Evolutionary conservation across 257 asterid genomes (phyloP).

Genomic region (Nemophila menziesii): DNA sequence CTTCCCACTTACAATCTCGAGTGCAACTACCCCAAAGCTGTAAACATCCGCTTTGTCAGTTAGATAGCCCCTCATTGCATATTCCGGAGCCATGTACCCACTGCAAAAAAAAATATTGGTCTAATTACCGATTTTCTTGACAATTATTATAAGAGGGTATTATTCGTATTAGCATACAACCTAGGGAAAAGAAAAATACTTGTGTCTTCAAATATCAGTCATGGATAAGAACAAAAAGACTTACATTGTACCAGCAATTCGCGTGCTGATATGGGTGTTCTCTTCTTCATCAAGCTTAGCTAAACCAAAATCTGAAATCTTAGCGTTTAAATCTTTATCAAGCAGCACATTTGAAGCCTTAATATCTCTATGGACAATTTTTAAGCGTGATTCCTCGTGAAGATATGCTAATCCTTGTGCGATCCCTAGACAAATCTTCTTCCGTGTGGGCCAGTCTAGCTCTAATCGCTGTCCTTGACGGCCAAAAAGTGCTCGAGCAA

Average conservation of each 20-base stretch:
- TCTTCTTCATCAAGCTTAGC: slow-evolving; percentile 15
- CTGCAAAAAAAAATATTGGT: not conserved
- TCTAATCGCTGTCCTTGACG: not conserved
- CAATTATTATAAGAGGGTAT: too few relatives aligned
- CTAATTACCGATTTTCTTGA: not conserved
- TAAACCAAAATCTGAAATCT: slow-evolving; percentile 15
- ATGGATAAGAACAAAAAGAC: not conserved
- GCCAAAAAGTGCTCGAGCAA: slow-evolving; percentile 11
- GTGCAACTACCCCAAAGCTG: slow-evolving; percentile 4
- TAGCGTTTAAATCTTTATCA: slow-evolving; percentile 12
- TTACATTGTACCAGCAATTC: slow-evolving; percentile 12
- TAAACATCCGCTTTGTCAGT: slow-evolving; percentile 1
- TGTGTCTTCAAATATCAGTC: not conserved
- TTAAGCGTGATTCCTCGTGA: not conserved
- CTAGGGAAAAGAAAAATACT: too few relatives aligned
- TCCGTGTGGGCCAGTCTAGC: slow-evolving; percentile 13
- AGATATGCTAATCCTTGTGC: slow-evolving; percentile 12
- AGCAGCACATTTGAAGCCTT: slow-evolving; percentile 14
- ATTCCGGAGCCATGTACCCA: slow-evolving; percentile 6
- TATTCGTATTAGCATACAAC: not conserved
- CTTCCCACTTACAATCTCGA: slow-evolving; percentile 2
- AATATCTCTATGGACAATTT: slow-evolving; percentile 13
- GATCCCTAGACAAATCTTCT: slow-evolving; percentile 11
- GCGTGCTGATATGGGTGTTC: slow-evolving; percentile 13
- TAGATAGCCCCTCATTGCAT: slow-evolving; percentile 3